phyloP scores from a whole-genome alignment of 2,329 filamentous ascomycete genomes.

The Ophiostoma quercus region DNA sequence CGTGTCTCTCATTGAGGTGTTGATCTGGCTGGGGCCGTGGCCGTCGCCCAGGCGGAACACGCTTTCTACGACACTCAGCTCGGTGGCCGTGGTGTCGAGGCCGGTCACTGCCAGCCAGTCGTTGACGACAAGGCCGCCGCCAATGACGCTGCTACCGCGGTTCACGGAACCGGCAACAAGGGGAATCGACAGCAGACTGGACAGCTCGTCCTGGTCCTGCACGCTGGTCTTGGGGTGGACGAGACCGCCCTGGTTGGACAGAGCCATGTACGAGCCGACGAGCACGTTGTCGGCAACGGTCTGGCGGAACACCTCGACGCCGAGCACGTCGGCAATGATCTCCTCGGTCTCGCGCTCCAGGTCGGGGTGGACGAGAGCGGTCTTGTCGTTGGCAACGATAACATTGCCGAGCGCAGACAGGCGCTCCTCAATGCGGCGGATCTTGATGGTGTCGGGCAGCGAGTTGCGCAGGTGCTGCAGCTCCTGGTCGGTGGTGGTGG shows the following conservation, averaged over 20 bases:
- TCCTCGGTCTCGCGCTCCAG: constrained; percentile 97
- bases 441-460: constrained; percentile 84
- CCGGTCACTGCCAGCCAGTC: constrained; percentile 96
- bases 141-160: constrained; percentile 88
- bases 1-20: constrained; percentile 85
- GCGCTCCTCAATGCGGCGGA: constrained; percentile 96
- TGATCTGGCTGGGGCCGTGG: constrained; percentile 69
- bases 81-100: constrained; percentile 92
- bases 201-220: constrained; percentile 96
- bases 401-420: constrained; percentile 94
- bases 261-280: constrained; percentile 91
- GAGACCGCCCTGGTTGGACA: constrained; percentile 92
- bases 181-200: constrained; percentile 86
- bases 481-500: constrained; percentile 95
- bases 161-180: constrained; percentile 93
- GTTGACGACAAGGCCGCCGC: constrained; percentile 93
- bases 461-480: constrained; percentile 94
- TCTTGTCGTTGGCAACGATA: constrained; percentile 93
- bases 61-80: constrained; percentile 91
- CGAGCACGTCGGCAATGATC: constrained; percentile 91
- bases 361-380: constrained; percentile 92
- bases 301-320: constrained; percentile 86
- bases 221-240: constrained; percentile 97
- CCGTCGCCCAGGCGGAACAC: constrained; percentile 94
- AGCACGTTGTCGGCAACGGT: constrained; percentile 96